A percentile compares a stretch with the other conserved stretches of the same genome.
These are phyloP conservation scores for Mortierella sp. DNA, from an alignment of 371 early-diverging fungal species.

Conservation along the genomic window DNA sequence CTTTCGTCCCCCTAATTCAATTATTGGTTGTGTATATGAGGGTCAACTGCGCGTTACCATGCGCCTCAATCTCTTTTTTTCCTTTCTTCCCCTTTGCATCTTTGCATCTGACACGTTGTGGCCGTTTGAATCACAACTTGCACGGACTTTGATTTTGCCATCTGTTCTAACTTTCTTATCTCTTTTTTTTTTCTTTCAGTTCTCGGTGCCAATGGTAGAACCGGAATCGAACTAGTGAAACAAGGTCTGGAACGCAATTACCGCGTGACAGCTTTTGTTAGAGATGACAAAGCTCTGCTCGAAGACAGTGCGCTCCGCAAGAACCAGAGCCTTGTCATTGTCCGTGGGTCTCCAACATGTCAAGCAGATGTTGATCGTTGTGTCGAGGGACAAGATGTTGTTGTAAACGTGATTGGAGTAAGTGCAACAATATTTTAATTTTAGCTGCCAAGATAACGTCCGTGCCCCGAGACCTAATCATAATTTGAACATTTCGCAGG, in stretches of 20 bases:
- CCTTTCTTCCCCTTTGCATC: background rate
- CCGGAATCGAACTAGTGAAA: conserved; percentile 46
- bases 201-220: conserved; percentile 52
- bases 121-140: background rate
- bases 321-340: conserved; percentile 52
- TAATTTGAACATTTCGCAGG: conserved; percentile 5
- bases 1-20: background rate
- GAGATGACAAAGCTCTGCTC: conserved; percentile 42
- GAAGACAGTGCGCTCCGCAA: conserved; percentile 47
- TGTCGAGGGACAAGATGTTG: conserved; percentile 52
- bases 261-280: conserved; percentile 52
- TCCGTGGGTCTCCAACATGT: conserved; percentile 45
- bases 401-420: conserved; percentile 56
- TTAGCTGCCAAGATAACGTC: no score
- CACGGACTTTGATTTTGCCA: background rate
- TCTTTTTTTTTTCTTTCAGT: conserved; percentile 1
- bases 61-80: no score
- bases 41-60: background rate
- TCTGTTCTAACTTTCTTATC: background rate
- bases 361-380: conserved; percentile 44
- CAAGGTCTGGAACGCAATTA: conserved; percentile 49
- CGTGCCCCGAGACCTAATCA: no score
- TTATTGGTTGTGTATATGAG: background rate
- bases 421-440: background rate
- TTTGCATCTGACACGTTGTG: background rate